Base-by-base conservation (phyloP, 2,329 filamentous ascomycete genomes). In the Calonectria pseudoturangicola region DNA sequence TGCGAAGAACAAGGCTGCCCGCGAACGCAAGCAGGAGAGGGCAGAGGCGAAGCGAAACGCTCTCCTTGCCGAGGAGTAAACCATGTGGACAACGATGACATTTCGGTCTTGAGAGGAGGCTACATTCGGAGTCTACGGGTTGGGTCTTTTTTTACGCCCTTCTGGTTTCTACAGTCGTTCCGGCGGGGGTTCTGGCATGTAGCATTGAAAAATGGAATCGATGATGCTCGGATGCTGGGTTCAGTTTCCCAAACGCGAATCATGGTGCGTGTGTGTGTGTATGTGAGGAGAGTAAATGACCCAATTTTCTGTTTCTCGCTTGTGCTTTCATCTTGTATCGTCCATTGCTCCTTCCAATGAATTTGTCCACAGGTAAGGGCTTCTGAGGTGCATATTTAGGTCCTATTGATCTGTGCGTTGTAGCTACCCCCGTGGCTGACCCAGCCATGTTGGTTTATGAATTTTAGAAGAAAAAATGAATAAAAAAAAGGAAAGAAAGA, bases 1-100 rank as follows among this genome's bases (percentile, higher is more conserved):
- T 90, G 95, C 95, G 88, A 98, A 98, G 95, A 98, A 95, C 93
- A 98, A 98, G 96, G 97, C 97, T 86, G 97, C 97, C 84, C 95
- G 97, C 90, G 97, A 98, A 94, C 94, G 97, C 91, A 97, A 97
- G 93, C 89, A 93, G 89, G 95, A 98, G 92, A 94, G 97, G 89
- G 92, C 93, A 87, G 88, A 90, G 86, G 93, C 94, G 87, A 99
- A 99, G 96, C 93, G 95, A 87, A 93, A 92, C 85, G 95, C 95
- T 85, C 87, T 97, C 87, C 86, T 93, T 84, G 95, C 90, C 86
- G 89, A 90, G 83, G 89, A 89, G 84, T 87, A 89, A 84, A 86
- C 84, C 81, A 85, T 85, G 83, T 87, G 85, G 82, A 83, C 78
- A 82, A 83, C 76, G 77, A 82, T 81, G 81, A 86, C 81, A 84